Conservation (phyloP, 1,284 basidiomycete species). For the Ustilago crameri region DNA sequence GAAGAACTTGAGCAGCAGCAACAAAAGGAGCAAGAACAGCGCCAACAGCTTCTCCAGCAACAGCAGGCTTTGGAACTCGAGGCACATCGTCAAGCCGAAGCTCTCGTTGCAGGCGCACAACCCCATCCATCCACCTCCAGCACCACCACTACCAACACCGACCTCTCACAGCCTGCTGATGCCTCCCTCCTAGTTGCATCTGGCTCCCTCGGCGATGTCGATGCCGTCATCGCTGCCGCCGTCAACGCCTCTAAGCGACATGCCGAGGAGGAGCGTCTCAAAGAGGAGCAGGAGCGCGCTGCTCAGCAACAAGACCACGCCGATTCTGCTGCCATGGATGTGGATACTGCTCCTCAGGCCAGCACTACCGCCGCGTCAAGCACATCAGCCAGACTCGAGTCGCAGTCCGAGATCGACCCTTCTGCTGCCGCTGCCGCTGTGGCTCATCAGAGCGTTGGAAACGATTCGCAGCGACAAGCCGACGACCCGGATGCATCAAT, state of each 20-base stretch:
- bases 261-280: constrained; percentile 33
- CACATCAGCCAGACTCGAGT: constrained; percentile 4
- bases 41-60: constrained; percentile 38
- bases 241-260: constrained; percentile 44
- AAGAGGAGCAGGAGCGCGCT: constrained; percentile 30
- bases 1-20: constrained; percentile 48
- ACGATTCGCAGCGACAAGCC: constrained; percentile 1
- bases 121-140: constrained; percentile 13
- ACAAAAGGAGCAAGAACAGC: constrained; percentile 42
- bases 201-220: constrained; percentile 41
- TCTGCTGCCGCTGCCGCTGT: constrained; percentile 22
- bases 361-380: not conserved
- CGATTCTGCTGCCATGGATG: constrained; percentile 18
- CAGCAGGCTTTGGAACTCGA: constrained; percentile 34
- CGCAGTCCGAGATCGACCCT: constrained; percentile 37
- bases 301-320: constrained; percentile 9
- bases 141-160: constrained; percentile 5
- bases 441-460: not conserved
- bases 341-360: constrained; percentile 17
- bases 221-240: constrained; percentile 45
- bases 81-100: constrained; percentile 26
- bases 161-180: not conserved
- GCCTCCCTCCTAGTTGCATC: constrained; percentile 8
- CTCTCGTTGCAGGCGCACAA: constrained; percentile 16
- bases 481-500: constrained; percentile 45